Evolutionary conservation across 305 asterid genomes (phyloP), one percentile per base, ranked within the genome.

Genomic region (Salvia sclarea): DNA sequence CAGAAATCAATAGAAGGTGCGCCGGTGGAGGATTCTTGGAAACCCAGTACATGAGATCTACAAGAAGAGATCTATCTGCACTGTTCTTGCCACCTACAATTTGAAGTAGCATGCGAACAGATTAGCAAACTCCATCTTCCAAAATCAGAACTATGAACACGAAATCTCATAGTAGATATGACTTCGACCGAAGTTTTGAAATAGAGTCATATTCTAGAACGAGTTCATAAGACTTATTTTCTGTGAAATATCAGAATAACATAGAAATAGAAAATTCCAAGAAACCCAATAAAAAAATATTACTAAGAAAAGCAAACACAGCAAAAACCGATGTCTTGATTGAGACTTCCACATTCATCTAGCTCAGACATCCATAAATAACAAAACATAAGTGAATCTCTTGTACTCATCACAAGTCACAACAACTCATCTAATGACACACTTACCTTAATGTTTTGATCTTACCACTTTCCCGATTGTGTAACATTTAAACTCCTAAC

Each of bases 1-100:
- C 95, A 5, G 99, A 87, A 58, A 94, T 94, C 69, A 94, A 60
- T 67, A 94, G 80, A 71, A 94, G 80, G 78, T 94, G 99, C 14
- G 95, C 97, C 9, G 99, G 99, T 57, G 99, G 99, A 76, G 99
- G 99, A 75, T 94, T 94, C 75, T 86, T 85, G 61, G 96, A 83
- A 73, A 91, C 95, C 99, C 99, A 94, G 50, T 79, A 78, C 97
- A 89, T 88, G 44, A 94, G 96, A 81, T 94, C 95, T 61, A 91
- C 78, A 33, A 94, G 96, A 78, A 91, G 96, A 52, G 95, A 94
- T 71, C 96, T 85, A 60, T 89, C 99, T 20, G 96, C 98, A 79
- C 96, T 87, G 82, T 89, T 94, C 85, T 91, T 88, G 64, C 95
- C 96, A 80, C 96, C 98, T 90, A 65, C 13, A 48, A 63, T 17